Base-by-base conservation (phyloP, 75 land plant genomes). In the Isoetes taiwanensis region DNA sequence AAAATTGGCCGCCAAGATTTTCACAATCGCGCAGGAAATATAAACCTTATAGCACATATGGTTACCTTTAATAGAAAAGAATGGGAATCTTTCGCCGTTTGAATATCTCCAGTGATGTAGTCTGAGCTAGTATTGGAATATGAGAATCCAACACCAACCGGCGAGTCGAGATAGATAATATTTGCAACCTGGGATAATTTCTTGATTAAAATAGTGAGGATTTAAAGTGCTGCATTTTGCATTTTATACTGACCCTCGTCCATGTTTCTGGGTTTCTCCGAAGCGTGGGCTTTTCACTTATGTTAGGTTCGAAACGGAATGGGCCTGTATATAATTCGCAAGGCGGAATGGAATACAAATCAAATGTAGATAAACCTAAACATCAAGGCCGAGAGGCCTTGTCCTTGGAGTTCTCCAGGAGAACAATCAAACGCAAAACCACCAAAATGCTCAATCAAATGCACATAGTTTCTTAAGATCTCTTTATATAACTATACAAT, bases 121-220 rank as follows among this genome's bases (percentile, higher is more conserved):
- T 81, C 80, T 12, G 59, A 30, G 3, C 4, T 29, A 16, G 72
- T 73, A 27, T 62, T 56, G 0, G 95, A 83, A 48, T 81, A 87
- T 25, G 97, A 91, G 52, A 81, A 70, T 6, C 97, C 97, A 54
- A 87, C 95, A 31, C 93, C 96, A 41, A 71, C 89, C 12, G 97
- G 97, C 25, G 97, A 91, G 61, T 91, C 97, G 54, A 91, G 54
- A 71, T 87, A 91, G 40, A 91, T 70, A 11, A 91, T 58, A 67
- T 57, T 91, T 23, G 97, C 79, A 32, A 83, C 88, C 97, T 90
- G 71, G 19, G 25, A 37, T 21, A 35, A 40, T 0, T n/a, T n/a
- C n/a, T n/a, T n/a, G n/a, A n/a, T n/a, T 25, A 27, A 34, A 14
- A n/a, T 20, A 9, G 20, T 21, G 26, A 38, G 54, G n/a, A 6